These are phyloP conservation scores for Decorospora gaudefroyi DNA, from an alignment of 2,329 filamentous ascomycete genomes.

Conservation along the genomic window DNA sequence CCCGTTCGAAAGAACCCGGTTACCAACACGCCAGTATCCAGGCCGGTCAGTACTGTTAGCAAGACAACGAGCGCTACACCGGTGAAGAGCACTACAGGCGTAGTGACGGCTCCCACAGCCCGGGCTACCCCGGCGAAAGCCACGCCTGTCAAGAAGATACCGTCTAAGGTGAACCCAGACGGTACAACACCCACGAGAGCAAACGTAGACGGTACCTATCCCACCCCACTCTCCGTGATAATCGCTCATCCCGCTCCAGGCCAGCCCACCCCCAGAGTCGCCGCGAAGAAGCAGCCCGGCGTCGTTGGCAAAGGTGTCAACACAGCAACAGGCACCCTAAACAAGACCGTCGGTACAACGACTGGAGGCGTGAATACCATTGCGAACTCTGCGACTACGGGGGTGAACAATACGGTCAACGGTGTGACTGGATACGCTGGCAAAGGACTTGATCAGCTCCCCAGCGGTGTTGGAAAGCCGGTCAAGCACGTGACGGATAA, in stretches of 20 bases:
- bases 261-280: slow-evolving; percentile 20
- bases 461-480: slow-evolving; percentile 43
- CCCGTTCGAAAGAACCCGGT: slow-evolving; percentile 14
- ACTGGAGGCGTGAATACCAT: slow-evolving; percentile 46
- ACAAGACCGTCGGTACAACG: slow-evolving; percentile 43
- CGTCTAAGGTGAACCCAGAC: slow-evolving; percentile 20
- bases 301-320: slow-evolving; percentile 43
- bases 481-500: slow-evolving; percentile 49
- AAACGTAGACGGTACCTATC: slow-evolving; percentile 34
- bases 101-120: slow-evolving; percentile 7
- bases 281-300: slow-evolving; percentile 41
- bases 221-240: slow-evolving; percentile 35
- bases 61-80: slow-evolving; percentile 18
- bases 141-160: slow-evolving; percentile 33
- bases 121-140: slow-evolving; percentile 19
- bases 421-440: slow-evolving; percentile 47
- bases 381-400: slow-evolving; percentile 45
- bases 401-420: slow-evolving; percentile 44
- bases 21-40: slow-evolving; percentile 7
- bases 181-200: slow-evolving; percentile 12
- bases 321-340: slow-evolving; percentile 43
- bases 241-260: slow-evolving; percentile 35
- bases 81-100: slow-evolving; percentile 21
- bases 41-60: slow-evolving; percentile 17
- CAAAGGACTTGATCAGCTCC: slow-evolving; percentile 45